Evolutionary conservation across 2,329 filamentous ascomycete species (phyloP).

Genomic region (Monosporascus sp.): DNA sequence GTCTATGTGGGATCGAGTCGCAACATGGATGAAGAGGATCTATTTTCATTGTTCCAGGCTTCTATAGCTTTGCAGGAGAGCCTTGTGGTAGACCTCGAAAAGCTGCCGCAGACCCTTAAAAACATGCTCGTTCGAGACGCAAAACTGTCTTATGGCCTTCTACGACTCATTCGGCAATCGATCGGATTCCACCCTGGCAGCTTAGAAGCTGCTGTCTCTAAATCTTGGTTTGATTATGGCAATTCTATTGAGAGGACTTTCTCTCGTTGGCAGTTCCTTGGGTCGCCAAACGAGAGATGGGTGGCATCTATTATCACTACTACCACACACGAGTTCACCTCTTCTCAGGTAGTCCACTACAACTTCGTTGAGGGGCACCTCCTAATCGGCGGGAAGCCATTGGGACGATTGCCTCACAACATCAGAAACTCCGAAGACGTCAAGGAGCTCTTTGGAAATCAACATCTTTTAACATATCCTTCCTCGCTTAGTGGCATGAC

Average conservation of each 20-base stretch:
- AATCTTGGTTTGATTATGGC: conserved; percentile 34
- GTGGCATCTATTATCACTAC: conserved; percentile 9
- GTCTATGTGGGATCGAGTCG: conserved; percentile 3
- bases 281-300: conserved; percentile 16
- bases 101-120: conserved; percentile 27
- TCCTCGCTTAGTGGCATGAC: conserved; percentile 50
- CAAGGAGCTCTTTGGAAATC: conserved; percentile 46
- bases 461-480: conserved; percentile 45
- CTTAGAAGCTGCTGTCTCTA: conserved; percentile 27
- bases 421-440: conserved; percentile 39
- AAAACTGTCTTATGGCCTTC: conserved; percentile 35
- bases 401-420: conserved; percentile 44
- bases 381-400: conserved; percentile 29
- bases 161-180: conserved; percentile 26
- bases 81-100: conserved; percentile 28
- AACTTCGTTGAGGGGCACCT: conserved; percentile 31
- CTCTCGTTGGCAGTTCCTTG: conserved; percentile 26
- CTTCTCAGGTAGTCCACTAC: conserved; percentile 24
- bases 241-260: conserved; percentile 9
- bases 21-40: conserved; percentile 8
- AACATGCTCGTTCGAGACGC: conserved; percentile 41
- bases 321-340: neutral
- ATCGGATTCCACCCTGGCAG: conserved; percentile 18
- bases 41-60: conserved; percentile 16
- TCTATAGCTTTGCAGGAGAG: conserved; percentile 40